Evolutionary conservation across 2,329 filamentous ascomycete species (phyloP), one percentile per base, ranked within the genome.

Genomic region (Aurifilum marmelostoma): DNA sequence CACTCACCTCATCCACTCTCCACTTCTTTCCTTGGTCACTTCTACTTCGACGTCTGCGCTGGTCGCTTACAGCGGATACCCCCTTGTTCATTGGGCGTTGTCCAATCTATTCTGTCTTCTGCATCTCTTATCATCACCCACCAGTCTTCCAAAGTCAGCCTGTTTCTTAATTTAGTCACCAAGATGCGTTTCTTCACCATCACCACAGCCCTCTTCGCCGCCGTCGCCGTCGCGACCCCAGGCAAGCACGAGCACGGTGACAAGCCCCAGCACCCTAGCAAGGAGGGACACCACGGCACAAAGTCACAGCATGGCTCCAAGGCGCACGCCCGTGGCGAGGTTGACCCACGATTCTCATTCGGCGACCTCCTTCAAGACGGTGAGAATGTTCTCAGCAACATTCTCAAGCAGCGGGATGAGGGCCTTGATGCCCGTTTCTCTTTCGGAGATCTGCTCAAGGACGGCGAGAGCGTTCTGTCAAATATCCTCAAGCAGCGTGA

Each of bases 161-260:
- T 16, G 12, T 43, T 62, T 43, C 14, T 27, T 62, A n/a, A 62
- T 16, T 16, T 7, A 43, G 3, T 43, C 58, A 24, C 12, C 59
- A 62, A 37, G 34, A 62, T 62, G 59, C 59, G 59, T 62, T 41
- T 62, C 59, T 37, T 27, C 59, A 27, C 59, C n/a, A 16, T 62
- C n/a, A 41, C 59, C n/a, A 62, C 59, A 24, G 37, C 59, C 21
- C 34, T 62, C 59, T 62, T 62, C 21, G 59, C 59, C 21, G 59
- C 59, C 24, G n/a, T n/a, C 37, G 59, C 59, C 37, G 39, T 43
- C 34, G 59, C 59, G 12, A 27, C 52, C 12, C 52, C 52, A 4
- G 12, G 52, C 32, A 37, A 62, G 34, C 34, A 37, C 59, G 59
- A 41, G 34, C 56, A 32, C 16, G 34, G 32, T 34, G 59, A 21